Base-by-base conservation (phyloP, 257 asterid species). In the Verbascum thapsus region DNA sequence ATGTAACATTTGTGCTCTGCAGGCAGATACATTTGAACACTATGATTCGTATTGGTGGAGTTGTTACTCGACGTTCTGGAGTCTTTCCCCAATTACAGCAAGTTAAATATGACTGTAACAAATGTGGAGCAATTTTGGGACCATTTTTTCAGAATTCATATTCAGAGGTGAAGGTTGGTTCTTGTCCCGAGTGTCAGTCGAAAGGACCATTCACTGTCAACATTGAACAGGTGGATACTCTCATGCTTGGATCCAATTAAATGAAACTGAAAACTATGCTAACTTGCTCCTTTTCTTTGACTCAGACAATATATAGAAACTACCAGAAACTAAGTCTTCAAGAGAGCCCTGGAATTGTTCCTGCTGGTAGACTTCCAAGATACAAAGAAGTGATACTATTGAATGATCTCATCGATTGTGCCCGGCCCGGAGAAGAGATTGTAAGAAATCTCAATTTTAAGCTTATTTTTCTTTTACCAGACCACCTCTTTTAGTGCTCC, bases 301-400 rank as follows among this genome's bases (percentile, higher is more conserved):
- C 73, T n/a, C 76, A 94, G 99, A 90, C 99, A 61, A 77, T 94
- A 67, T 94, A 94, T 72, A 87, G 99, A 75, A 94, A 94, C 78
- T 94, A 87, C 78, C 99, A 94, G 86, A 94, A 87, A 74, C 90
- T 94, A 61, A 85, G 95, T 41, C 95, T 94, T 58, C 99, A 94
- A 77, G 99, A 94, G 77, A 90, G 97, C 80, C 99, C 99, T 9
- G 97, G 96, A 76, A 90, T 87, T 73, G 96, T 94, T 71, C 99
- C 97, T 70, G 96, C 97, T 66, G 99, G 99, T 51, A 90, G 99
- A 58, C 95, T 94, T 65, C 99, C 99, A 35, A 83, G 99, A 84
- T 84, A 84, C 88, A 94, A 94, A 85, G 99, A 94, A 94, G 95
- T 94, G 61, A 94, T 94, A 73, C 74, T 94, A 68, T 76, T 94